Evolutionary conservation across 2,329 filamentous ascomycete species (phyloP).

Genomic region (Fusarium oxysporum): DNA sequence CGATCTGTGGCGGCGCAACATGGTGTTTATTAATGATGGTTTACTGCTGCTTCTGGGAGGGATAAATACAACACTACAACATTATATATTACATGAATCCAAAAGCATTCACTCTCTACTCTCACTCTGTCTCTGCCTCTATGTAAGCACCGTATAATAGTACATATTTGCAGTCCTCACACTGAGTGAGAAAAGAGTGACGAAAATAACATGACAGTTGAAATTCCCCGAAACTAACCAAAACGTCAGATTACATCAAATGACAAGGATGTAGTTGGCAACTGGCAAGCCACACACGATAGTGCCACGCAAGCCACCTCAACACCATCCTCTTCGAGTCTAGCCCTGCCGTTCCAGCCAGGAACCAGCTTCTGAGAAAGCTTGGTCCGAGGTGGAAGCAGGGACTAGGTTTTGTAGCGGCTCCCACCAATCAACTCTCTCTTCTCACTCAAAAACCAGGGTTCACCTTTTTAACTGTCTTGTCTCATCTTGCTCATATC

Average conservation of each 20-base stretch:
- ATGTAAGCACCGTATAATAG: neutral
- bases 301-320: slow-evolving; percentile 32
- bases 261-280: slow-evolving; percentile 1
- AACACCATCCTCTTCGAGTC: slow-evolving; percentile 16
- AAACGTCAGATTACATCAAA: slow-evolving; percentile 35
- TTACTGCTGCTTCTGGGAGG: slow-evolving; percentile 17
- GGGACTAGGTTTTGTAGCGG: slow-evolving; percentile 1
- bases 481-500: slow-evolving; percentile 32
- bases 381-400: slow-evolving; percentile 12
- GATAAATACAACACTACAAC: slow-evolving; percentile 20
- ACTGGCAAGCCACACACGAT: slow-evolving; percentile 24
- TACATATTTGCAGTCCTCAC: neutral
- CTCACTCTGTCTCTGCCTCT: neutral
- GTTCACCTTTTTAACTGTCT: slow-evolving; percentile 12
- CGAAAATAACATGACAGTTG: neutral
- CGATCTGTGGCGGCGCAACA: slow-evolving; percentile 31
- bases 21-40: slow-evolving; percentile 29
- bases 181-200: slow-evolving; percentile 13
- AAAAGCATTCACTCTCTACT: slow-evolving; percentile 4
- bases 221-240: neutral
- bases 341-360: slow-evolving; percentile 15
- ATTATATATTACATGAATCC: neutral
- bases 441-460: neutral
- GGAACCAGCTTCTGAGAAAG: slow-evolving; percentile 22
- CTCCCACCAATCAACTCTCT: slow-evolving; percentile 21